Base-by-base conservation (phyloP, 345 rosid species). In the Conringia planisiliqua region DNA sequence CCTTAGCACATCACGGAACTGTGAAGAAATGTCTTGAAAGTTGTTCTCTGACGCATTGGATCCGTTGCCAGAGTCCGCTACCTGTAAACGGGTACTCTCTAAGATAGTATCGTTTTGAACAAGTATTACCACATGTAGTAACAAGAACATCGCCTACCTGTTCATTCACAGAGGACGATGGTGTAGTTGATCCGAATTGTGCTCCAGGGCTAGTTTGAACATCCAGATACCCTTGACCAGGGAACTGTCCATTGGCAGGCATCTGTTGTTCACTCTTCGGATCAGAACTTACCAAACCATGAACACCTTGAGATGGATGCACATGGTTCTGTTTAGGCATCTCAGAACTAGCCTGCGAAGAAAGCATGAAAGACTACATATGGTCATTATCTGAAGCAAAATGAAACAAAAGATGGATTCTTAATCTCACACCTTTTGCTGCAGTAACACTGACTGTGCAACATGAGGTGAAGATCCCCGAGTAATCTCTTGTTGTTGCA, bases 401-500 rank as follows among this genome's bases (percentile, higher is more conserved):
- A n/a, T 18, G 35, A 50, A 68, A 66, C 13, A 59, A 66, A 35
- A 74, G 6, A 29, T 5, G 35, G 16, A 44, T 66, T 61, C 27
- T 24, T 33, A 30, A 17, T n/a, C 67, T 55, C 57, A 56, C 66
- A 92, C 98, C 91, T 76, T 90, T 62, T 84, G 92, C 74, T 83
- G 92, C 73, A 82, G 83, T 70, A 81, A 83, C 58, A 66, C 46
- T 30, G 81, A 61, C 43, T 89, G 89, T 56, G 89, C 85, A 78
- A 68, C 82, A 68, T 86, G 93, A 71, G 89, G 70, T 62, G 82
- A 90, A 65, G 87, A 83, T 68, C 64, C 84, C 65, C 80, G 93
- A 58, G 96, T 83, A 71, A 82, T 68, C 71, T 87, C 90, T 56
- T 83, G 96, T 62, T 90, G 97, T 76, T 86, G 92, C 86, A 90